These are phyloP conservation scores for Cicer pinnatifidum DNA, from an alignment of 306 rosid species.

Conservation along the genomic window DNA sequence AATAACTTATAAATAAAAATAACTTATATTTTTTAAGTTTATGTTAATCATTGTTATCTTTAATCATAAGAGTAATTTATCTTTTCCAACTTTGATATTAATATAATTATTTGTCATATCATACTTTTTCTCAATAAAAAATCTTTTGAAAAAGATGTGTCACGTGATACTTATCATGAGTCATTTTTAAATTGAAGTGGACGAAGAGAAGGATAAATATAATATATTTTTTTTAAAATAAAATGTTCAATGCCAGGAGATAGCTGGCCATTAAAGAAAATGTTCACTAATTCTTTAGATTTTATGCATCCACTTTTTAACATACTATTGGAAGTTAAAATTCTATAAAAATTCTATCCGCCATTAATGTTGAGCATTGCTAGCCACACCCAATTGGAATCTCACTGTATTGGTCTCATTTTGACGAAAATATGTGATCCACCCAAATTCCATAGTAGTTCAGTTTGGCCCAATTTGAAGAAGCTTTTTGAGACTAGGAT, in stretches of 20 bases:
- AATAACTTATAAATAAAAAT: too few relatives aligned
- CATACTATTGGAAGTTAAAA: too few relatives aligned
- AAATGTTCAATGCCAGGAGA: slow-evolving; percentile 9
- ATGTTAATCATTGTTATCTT: too few relatives aligned
- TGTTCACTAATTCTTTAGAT: too few relatives aligned
- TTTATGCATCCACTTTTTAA: too few relatives aligned
- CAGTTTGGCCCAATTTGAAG: slow-evolving; percentile 38
- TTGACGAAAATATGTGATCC: background rate
- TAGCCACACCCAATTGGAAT: slow-evolving; percentile 37
- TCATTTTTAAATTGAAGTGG: slow-evolving; percentile 7
- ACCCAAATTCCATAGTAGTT: slow-evolving; percentile 3
- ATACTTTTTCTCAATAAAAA: background rate
- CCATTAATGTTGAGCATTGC: slow-evolving; percentile 13
- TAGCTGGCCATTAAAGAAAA: background rate
- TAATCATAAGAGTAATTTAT: too few relatives aligned
- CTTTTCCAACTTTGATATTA: too few relatives aligned
- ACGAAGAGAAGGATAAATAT: background rate
- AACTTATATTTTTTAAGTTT: too few relatives aligned
- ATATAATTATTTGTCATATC: background rate
- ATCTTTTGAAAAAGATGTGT: background rate
- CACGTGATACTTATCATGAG: background rate
- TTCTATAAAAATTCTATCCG: too few relatives aligned
- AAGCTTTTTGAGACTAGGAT: slow-evolving; percentile 23
- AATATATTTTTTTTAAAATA: background rate
- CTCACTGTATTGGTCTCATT: background rate